Evolutionary conservation across 148 eudicot genomes (phyloP), one percentile per base, ranked within the genome.

Genomic region (Chenopodium formosanum): DNA sequence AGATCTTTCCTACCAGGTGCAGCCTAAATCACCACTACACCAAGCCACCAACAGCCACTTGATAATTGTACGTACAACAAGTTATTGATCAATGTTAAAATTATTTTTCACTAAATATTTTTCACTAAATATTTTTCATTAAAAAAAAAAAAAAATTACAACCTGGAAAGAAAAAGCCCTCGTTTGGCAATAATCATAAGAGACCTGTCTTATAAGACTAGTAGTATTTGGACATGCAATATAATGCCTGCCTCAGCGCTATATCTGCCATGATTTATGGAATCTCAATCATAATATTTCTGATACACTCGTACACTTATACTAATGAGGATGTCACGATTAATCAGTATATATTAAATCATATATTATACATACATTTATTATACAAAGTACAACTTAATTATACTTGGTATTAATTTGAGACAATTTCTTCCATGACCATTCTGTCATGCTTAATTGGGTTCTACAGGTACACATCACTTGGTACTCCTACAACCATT

Each of bases 391-490:
- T 53, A 53, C 11, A 48, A 48, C 10, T 9, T 12, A 53, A 53
- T 53, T 16, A 53, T 53, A 16, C 20, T 12, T 16, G 62, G 0
- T 12, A 56, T 17, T 14, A 14, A 14, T 56, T 2, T 6, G 60
- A 10, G 67, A 63, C 23, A 63, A n/a, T 63, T 22, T 63, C 29
- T 63, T 63, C 11, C 23, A n/a, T 22, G 67, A 23, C 53, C 84
- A 77, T 69, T 70, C 76, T 82, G 84, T 77, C 80, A 82, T 82
- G 84, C 78, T 50, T 50, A 12, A 50, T 50, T 47, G 70, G 32
- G 48, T 48, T 58, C 75, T 53, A 53, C 62, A 50, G 67, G 68
- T 79, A 78, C 29, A 48, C 80, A 70, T 77, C 62, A 53, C 52
- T 60, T 77, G 76, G 76, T 77, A 82, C 80, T 70, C 70, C 53